Conservation (phyloP, 495 filamentous ascomycete genomes). For the Penicillium canescens region DNA sequence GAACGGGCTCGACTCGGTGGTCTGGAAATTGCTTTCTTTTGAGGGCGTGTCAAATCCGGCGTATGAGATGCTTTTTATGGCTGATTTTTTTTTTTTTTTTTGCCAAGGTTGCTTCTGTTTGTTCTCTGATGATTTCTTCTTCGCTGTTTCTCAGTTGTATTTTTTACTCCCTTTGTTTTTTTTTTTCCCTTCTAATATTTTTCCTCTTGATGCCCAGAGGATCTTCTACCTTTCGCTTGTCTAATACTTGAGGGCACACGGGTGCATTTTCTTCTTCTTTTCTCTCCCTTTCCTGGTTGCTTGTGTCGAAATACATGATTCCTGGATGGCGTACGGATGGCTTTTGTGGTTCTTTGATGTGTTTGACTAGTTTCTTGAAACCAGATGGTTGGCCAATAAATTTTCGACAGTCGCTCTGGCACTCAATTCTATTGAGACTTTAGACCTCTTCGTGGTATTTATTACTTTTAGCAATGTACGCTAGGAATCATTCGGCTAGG, state of each 20-base stretch:
- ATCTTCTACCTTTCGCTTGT: slow-evolving; percentile 27
- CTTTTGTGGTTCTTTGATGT: slow-evolving; percentile 19
- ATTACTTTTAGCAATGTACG: no score
- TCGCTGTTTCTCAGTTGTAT: slow-evolving; percentile 18
- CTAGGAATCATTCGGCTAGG: no score
- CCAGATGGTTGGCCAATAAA: slow-evolving; percentile 20
- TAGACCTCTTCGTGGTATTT: no score
- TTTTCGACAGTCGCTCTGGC: slow-evolving; percentile 11
- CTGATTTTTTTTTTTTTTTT: slow-evolving; percentile 8
- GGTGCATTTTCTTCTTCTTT: slow-evolving; percentile 21
- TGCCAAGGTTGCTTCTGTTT: slow-evolving; percentile 24
- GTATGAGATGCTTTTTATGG: slow-evolving; percentile 22
- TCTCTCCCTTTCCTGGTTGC: slow-evolving; percentile 17
- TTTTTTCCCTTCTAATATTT: slow-evolving; percentile 12
- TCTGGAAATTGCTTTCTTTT: slow-evolving; percentile 30
- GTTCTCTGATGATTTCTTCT: slow-evolving; percentile 27
- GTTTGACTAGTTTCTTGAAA: slow-evolving; percentile 24
- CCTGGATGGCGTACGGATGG: slow-evolving; percentile 29
- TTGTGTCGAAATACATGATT: slow-evolving; percentile 29
- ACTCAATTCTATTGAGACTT: slow-evolving; percentile 12
- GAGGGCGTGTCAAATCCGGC: slow-evolving; percentile 35
- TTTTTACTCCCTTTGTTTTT: slow-evolving; percentile 9
- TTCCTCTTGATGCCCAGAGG: slow-evolving; percentile 21
- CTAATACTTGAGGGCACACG: slow-evolving; percentile 29
- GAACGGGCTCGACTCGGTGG: slow-evolving; percentile 33